Base-by-base conservation (phyloP, 2,329 filamentous ascomycete species). In the Diplodia intermedia region DNA sequence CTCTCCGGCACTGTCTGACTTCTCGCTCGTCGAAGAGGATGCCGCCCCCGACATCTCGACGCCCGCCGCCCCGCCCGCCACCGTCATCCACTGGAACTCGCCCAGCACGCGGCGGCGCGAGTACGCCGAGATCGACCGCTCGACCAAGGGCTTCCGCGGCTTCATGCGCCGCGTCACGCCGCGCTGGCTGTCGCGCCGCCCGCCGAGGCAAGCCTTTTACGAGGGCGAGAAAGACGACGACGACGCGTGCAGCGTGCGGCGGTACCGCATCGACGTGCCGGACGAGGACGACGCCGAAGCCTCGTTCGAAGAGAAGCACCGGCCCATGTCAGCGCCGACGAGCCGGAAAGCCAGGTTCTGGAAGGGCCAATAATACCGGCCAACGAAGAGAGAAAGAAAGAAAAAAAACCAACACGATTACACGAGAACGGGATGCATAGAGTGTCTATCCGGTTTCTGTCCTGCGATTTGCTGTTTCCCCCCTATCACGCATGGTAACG, bases 11-110 rank as follows among this genome's bases (percentile, higher is more conserved):
- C 26, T 38, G 15, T 67, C 65, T 14, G 52, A 18, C 15, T 60
- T 52, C 49, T 67, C 50, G 11, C 54, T 31, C 7, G 31, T 6
- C n/a, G 26, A 67, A 8, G 31, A 54, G 15, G 57, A 63, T 2
- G n/a, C 56, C 7, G 40, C 8, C n/a, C 12, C 2, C 20, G 23
- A 47, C 7, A 50, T 47, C 20, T 50, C 66, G 29, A 68, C 66
- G 7, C 65, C 65, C n/a, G 15, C 23, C 0, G 54, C 38, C 5
- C 65, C 73, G 43, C 65, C 73, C 47, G 71, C 73, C 43, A 78
- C 76, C 1, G 77, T 74, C 4, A 79, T 75, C 71, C 75, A 79
- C 57, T 80, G 78, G 78, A 79, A 73, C 14, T 79, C 78, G 4
- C 75, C 76, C 0, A 73, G 71, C 69, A 78, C 78, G 9, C 73